Conservation (phyloP, 208 protist genomes). For the Trypanosoma grayi region DNA sequence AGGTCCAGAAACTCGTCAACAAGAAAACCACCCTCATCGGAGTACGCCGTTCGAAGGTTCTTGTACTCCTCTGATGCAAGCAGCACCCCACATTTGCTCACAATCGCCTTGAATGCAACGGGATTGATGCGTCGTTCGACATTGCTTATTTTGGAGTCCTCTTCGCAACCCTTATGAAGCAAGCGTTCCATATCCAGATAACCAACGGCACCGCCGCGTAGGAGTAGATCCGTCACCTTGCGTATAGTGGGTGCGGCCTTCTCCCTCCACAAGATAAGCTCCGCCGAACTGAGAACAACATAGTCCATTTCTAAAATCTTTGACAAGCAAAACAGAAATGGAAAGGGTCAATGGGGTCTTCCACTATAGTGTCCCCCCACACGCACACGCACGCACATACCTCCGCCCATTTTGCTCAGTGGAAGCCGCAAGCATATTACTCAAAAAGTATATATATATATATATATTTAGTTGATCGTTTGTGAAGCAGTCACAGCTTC, state of each 20-base stretch:
- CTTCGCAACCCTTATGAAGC: constrained; percentile 32
- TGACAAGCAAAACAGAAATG: constrained; percentile 2
- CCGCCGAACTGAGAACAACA: constrained; percentile 33
- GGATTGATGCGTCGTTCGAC: constrained; percentile 55
- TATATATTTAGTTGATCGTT: too few relatives aligned
- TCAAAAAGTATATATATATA: too few relatives aligned
- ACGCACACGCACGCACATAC: too few relatives aligned
- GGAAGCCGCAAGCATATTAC: too few relatives aligned
- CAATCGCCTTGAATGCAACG: constrained; percentile 59
- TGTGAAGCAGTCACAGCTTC: not conserved
- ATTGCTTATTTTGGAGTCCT: constrained; percentile 8
- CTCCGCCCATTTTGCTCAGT: too few relatives aligned
- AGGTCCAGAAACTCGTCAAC: constrained; percentile 40
- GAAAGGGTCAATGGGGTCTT: too few relatives aligned
- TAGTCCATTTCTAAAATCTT: constrained; percentile 21
- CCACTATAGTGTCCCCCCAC: not conserved
- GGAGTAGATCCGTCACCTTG: constrained; percentile 55
- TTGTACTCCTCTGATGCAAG: constrained; percentile 52
- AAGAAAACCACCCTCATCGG: constrained; percentile 76
- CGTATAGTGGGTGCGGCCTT: constrained; percentile 36
- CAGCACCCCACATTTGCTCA: constrained; percentile 55
- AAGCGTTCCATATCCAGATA: constrained; percentile 48
- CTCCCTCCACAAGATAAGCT: constrained; percentile 59
- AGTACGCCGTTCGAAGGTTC: constrained; percentile 51
- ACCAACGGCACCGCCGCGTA: constrained; percentile 61